phyloP scores from a whole-genome alignment of 192 early-diverging fungal genomes.

The Chytriomyces confervae region DNA sequence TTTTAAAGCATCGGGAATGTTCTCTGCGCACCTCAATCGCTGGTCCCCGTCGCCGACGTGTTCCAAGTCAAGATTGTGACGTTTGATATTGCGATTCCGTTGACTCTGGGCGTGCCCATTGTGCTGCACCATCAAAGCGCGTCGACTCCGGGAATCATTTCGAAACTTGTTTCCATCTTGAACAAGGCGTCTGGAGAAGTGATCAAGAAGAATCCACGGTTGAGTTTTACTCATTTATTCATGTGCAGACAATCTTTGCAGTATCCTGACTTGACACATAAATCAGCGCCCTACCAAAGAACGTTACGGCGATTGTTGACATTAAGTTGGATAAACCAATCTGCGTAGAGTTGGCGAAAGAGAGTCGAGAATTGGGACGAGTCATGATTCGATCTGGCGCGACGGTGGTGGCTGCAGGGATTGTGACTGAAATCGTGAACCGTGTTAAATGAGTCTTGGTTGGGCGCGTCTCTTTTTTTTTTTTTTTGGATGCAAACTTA shows the following conservation, averaged over 20 bases:
- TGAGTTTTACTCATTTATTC: conserved; percentile 15
- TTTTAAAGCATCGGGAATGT: conserved; percentile 77
- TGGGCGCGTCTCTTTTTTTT: no score
- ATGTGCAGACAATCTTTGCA: conserved; percentile 56
- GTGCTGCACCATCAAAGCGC: conserved; percentile 86
- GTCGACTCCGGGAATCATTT: conserved; percentile 78
- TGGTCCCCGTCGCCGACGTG: conserved; percentile 75
- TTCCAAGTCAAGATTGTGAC: conserved; percentile 90
- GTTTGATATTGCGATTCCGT: conserved; percentile 90
- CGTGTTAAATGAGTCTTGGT: conserved; percentile 34
- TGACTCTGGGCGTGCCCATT: conserved; percentile 89
- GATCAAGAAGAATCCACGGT: conserved; percentile 82
- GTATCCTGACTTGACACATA: conserved; percentile 25
- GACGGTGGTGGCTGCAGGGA: conserved; percentile 88
- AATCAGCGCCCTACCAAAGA: conserved; percentile 49
- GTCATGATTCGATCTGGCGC: conserved; percentile 85
- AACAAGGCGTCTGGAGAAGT: conserved; percentile 85
- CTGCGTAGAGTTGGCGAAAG: conserved; percentile 84
- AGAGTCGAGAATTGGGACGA: conserved; percentile 87
- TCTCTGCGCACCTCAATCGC: conserved; percentile 70
- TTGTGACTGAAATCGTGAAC: conserved; percentile 43
- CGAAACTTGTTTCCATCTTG: conserved; percentile 76
- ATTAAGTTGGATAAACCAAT: conserved; percentile 76
- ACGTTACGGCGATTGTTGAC: conserved; percentile 81
- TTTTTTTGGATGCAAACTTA: no score